A percentile compares a stretch with the other conserved stretches of the same genome.
These are phyloP conservation scores for Rugonectria rugulosa DNA, from an alignment of 2,329 filamentous ascomycete species.

Conservation along the genomic window DNA sequence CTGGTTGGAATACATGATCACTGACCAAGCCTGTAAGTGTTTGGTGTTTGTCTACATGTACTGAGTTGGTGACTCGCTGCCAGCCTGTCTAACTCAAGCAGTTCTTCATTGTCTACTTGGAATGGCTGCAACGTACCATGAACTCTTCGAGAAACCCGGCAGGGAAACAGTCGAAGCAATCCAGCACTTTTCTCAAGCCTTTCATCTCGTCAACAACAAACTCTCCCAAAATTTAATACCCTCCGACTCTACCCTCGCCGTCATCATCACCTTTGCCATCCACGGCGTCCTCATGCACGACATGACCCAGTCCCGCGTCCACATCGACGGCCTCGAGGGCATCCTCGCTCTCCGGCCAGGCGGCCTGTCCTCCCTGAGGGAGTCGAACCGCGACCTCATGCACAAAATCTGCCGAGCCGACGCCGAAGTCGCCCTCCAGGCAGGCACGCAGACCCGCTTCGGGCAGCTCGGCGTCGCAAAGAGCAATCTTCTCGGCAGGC, in stretches of 20 bases:
- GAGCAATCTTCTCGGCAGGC: neutral
- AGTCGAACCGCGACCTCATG: constrained; percentile 16
- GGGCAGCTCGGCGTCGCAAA: constrained; percentile 13
- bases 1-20: constrained; percentile 30
- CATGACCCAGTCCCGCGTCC: constrained; percentile 11
- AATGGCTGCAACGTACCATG: constrained; percentile 29
- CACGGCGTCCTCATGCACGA: constrained; percentile 28
- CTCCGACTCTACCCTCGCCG: constrained; percentile 28
- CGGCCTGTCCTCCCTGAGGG: constrained; percentile 9
- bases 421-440: constrained; percentile 14
- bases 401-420: constrained; percentile 32
- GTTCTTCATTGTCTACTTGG: constrained; percentile 33
- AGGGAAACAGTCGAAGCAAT: constrained; percentile 33
- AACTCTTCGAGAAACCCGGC: constrained; percentile 22
- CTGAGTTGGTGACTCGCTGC: too few relatives aligned
- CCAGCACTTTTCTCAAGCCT: constrained; percentile 28
- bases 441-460: constrained; percentile 21
- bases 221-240: constrained; percentile 15
- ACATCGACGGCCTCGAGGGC: constrained; percentile 24
- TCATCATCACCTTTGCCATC: constrained; percentile 28
- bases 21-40: constrained; percentile 27
- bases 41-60: too few relatives aligned
- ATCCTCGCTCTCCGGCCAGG: constrained; percentile 4
- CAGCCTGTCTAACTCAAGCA: constrained; percentile 4
- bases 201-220: constrained; percentile 25